Percentiles rank a stretch among this genome's conserved stretches.
These are phyloP conservation scores for Yarrowia keelungensis DNA, from an alignment of 805 yeast species.

Conservation along the genomic window DNA sequence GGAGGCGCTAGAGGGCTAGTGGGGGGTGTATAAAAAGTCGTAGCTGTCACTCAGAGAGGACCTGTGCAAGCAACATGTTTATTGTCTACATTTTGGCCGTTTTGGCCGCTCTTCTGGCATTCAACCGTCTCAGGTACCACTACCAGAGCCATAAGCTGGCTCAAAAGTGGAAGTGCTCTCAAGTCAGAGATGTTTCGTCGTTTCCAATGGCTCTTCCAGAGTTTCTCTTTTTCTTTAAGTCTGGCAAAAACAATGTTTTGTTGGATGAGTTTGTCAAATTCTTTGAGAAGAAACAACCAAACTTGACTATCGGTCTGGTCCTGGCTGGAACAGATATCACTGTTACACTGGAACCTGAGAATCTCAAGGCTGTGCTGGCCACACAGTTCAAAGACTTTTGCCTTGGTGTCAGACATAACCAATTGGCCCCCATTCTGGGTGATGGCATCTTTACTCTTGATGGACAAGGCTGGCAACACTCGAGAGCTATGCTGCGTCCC, in stretches of 20 bases:
- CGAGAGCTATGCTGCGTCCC: constrained; percentile 51
- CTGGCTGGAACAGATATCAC: constrained; percentile 23
- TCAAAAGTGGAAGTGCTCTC: background rate
- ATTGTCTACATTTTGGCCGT: constrained; percentile 3
- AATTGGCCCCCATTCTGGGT: constrained; percentile 49
- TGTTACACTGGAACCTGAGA: constrained; percentile 49
- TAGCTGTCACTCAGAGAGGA: background rate
- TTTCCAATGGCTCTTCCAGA: constrained; percentile 12
- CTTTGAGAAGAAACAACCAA: background rate
- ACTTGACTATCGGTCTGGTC: constrained; percentile 4
- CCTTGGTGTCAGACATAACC: constrained; percentile 46
- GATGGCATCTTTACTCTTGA: constrained; percentile 51
- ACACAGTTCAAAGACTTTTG: constrained; percentile 48
- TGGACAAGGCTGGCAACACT: constrained; percentile 51
- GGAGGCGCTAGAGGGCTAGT: constrained; percentile 2
- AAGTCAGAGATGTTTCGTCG: background rate
- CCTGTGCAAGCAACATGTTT: background rate
- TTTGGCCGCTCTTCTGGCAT: background rate
- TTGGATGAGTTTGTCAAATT: constrained; percentile 1
- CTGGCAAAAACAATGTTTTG: constrained; percentile 14
- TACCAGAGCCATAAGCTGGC: constrained; percentile 8
- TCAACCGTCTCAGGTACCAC: background rate
- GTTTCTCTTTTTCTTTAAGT: background rate
- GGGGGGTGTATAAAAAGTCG: background rate
- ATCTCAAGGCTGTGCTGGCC: constrained; percentile 48